Percentiles rank a stretch among this genome's conserved stretches.
Evolutionary conservation across 345 rosid genomes (phyloP).

Genomic region (Ceriops zippeliana): DNA sequence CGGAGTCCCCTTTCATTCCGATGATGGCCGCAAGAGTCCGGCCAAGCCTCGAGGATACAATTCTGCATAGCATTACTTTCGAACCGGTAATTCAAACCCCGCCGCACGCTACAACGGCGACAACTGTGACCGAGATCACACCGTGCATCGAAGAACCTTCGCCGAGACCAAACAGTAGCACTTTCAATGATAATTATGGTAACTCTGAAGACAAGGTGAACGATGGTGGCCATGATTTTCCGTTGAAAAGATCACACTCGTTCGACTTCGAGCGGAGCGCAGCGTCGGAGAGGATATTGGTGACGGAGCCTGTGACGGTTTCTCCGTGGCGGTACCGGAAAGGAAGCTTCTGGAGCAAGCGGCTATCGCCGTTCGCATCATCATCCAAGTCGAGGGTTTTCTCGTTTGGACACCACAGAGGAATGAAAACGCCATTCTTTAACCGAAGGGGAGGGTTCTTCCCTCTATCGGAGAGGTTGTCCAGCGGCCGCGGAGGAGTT

Average conservation of each 20-base stretch:
- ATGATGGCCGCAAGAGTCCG: conserved; percentile 87
- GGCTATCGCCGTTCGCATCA: conserved; percentile 83
- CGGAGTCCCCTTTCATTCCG: conserved; percentile 67
- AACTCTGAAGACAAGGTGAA: conserved; percentile 46
- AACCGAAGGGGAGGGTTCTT: conserved; percentile 54
- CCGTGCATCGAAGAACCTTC: conserved; percentile 48
- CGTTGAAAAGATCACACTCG: conserved; percentile 73
- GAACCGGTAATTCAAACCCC: conserved; percentile 26
- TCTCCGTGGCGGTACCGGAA: conserved; percentile 79
- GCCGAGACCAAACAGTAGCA: conserved; percentile 24
- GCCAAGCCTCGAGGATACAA: conserved; percentile 64
- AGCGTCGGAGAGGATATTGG: conserved; percentile 57
- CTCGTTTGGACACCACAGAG: conserved; percentile 64
- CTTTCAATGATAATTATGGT: conserved; percentile 2
- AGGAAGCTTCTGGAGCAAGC: conserved; percentile 75
- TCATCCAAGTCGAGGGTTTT: conserved; percentile 67
- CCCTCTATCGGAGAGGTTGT: conserved; percentile 69
- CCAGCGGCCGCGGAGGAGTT: conserved; percentile 31
- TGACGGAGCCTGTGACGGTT: conserved; percentile 63
- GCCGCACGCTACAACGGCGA: conserved; percentile 15
- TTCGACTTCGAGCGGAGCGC: conserved; percentile 76
- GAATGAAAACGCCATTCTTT: conserved; percentile 69
- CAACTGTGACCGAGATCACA: conserved; percentile 43
- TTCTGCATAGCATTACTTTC: conserved; percentile 28
- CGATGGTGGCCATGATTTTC: conserved; percentile 28